Percentiles rank a stretch among this genome's conserved stretches.
Evolutionary conservation across 2,329 filamentous ascomycete genomes (phyloP).

Genomic region (Talaromyces funiculosus): DNA sequence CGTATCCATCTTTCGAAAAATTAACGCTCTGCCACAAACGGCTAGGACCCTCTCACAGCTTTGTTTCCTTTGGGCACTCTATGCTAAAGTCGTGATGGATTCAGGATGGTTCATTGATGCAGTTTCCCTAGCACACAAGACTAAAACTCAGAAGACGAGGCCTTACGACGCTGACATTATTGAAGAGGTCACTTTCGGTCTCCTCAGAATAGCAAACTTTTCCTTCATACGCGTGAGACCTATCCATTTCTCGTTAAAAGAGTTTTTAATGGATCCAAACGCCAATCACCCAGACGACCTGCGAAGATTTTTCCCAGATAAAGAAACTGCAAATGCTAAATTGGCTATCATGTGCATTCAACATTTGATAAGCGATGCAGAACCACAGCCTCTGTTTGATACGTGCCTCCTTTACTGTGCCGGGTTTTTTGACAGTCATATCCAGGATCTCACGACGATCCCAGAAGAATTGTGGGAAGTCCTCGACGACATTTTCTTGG

Average conservation of each 20-base stretch:
- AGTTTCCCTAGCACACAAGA: background rate
- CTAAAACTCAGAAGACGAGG: background rate
- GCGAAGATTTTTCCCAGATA: background rate
- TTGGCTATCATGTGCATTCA: slow-evolving; percentile 13
- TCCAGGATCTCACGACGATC: background rate
- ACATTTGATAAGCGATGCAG: slow-evolving; percentile 4
- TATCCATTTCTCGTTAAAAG: slow-evolving; percentile 14
- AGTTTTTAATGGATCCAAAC: slow-evolving; percentile 1
- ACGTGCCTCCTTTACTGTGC: slow-evolving; percentile 4
- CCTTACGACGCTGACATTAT: background rate
- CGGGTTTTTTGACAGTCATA: slow-evolving; percentile 9
- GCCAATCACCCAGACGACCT: slow-evolving; percentile 6
- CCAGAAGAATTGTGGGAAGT: slow-evolving; percentile 4
- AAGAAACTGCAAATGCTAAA: slow-evolving; percentile 6
- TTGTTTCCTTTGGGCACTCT: slow-evolving; percentile 12
- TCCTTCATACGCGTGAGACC: background rate
- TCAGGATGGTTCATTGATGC: background rate
- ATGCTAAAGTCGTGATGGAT: slow-evolving; percentile 1
- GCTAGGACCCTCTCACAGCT: slow-evolving; percentile 1
- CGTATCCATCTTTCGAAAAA: slow-evolving; percentile 6
- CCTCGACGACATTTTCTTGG: slow-evolving; percentile 8
- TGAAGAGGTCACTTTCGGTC: background rate
- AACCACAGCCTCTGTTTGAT: background rate
- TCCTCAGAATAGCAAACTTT: background rate
- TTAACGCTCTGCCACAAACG: slow-evolving; percentile 6